Conservation (phyloP, 2,329 filamentous ascomycete genomes). For the Hymenoscyphus scutula region DNA sequence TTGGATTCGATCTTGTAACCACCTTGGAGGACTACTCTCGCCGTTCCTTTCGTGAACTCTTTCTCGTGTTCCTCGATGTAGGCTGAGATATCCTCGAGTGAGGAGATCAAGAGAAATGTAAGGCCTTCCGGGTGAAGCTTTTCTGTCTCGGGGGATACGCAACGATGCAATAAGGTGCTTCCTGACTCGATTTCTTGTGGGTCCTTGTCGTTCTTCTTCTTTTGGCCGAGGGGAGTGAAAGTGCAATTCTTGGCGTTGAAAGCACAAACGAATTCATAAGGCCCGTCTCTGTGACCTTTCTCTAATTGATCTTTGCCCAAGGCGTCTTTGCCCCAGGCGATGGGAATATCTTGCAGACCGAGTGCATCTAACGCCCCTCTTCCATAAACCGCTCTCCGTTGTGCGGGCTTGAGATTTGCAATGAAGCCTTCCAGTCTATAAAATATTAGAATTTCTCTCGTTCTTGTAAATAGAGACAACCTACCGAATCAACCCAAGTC, state of each 20-base stretch:
- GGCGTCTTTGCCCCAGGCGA: conserved; percentile 22
- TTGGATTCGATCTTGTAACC: neutral
- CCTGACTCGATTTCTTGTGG: neutral
- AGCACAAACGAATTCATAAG: neutral
- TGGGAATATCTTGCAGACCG: conserved; percentile 23
- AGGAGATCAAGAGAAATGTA: neutral
- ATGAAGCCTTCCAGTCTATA: conserved; percentile 28
- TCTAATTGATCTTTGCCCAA: no score
- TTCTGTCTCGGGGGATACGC: no score
- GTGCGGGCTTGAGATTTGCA: conserved; percentile 29
- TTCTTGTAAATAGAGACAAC: neutral
- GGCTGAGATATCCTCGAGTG: neutral
- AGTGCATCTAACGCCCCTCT: conserved; percentile 28
- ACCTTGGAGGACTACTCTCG: neutral
- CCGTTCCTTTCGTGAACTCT: neutral
- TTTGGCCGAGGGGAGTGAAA: neutral
- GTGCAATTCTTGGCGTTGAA: neutral
- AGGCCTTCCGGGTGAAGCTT: neutral
- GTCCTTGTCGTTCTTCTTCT: neutral
- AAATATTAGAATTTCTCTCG: neutral
- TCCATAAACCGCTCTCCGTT: conserved; percentile 24
- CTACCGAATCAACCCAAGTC: conserved; percentile 25
- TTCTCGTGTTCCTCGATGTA: neutral
- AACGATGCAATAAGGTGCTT: no score
- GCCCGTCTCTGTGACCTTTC: neutral